Conservation (phyloP, 2,329 filamentous ascomycete genomes). For the Fusarium staphyleae region DNA sequence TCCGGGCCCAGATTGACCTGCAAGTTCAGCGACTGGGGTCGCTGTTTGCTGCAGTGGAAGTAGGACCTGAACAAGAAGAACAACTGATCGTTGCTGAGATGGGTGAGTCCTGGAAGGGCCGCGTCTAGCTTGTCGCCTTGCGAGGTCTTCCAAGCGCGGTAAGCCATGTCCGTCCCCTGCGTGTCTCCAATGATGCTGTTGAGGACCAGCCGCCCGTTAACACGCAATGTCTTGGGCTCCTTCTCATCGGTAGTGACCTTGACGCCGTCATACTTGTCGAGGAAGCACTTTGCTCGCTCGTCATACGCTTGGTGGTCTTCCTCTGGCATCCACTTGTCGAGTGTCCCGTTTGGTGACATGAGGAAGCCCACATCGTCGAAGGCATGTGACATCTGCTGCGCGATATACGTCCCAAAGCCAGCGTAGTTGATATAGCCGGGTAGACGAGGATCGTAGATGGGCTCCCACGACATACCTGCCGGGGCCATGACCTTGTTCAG, state of each 20-base stretch:
- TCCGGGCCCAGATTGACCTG: background rate
- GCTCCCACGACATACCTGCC: slow-evolving; percentile 15
- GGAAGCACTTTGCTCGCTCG: slow-evolving; percentile 11
- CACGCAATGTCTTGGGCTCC: slow-evolving; percentile 25
- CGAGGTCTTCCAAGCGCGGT: slow-evolving; percentile 61
- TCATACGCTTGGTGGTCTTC: background rate
- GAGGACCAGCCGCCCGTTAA: slow-evolving; percentile 3
- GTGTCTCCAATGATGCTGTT: slow-evolving; percentile 15
- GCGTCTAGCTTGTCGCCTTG: background rate
- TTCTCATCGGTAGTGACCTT: background rate
- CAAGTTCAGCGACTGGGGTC: background rate
- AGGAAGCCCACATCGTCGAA: slow-evolving; percentile 18
- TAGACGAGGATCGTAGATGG: slow-evolving; percentile 2
- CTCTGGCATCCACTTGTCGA: slow-evolving; percentile 55
- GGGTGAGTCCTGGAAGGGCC: slow-evolving; percentile 58
- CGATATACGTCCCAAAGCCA: slow-evolving; percentile 18
- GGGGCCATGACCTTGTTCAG: slow-evolving; percentile 30
- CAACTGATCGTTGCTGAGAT: slow-evolving; percentile 64
- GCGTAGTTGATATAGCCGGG: slow-evolving; percentile 25
- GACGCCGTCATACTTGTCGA: slow-evolving; percentile 12
- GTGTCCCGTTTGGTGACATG: slow-evolving; percentile 60
- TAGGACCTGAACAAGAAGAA: slow-evolving; percentile 66
- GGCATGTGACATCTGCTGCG: slow-evolving; percentile 16
- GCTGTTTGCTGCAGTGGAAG: slow-evolving; percentile 56
- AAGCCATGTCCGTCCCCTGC: slow-evolving; percentile 59